Percentiles rank a stretch among this genome's conserved stretches.
phyloP scores from a whole-genome alignment of 768 basidiomycete genomes.

The Cantharellus anzutake region DNA sequence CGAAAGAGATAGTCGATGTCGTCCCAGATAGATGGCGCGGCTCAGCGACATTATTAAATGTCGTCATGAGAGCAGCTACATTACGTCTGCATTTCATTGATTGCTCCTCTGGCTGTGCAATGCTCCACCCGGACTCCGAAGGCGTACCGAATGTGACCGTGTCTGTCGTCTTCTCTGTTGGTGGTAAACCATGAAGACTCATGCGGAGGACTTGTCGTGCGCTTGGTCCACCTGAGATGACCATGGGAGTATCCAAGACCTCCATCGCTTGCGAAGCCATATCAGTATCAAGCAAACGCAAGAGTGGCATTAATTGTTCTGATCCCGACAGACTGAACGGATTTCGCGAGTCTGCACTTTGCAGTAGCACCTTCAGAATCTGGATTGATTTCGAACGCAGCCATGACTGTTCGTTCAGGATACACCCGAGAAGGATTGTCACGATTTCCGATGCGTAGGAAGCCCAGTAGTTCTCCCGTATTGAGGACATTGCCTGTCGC shows the following conservation, averaged over 20 bases:
- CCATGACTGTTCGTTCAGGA: conserved; percentile 70
- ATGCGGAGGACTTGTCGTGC: conserved; percentile 80
- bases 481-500: conserved; percentile 65
- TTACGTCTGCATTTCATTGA: conserved; percentile 53
- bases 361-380: conserved; percentile 74
- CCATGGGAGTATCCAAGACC: conserved; percentile 82
- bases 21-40: conserved; percentile 31
- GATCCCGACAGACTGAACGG: conserved; percentile 59
- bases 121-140: conserved; percentile 71
- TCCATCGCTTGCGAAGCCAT: conserved; percentile 72
- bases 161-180: conserved; percentile 28
- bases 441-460: conserved; percentile 58
- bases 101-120: conserved; percentile 44
- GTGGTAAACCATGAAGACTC: conserved; percentile 50
- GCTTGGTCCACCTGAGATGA: conserved; percentile 39
- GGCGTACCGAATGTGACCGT: conserved; percentile 69
- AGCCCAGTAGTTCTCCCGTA: conserved; percentile 45
- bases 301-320: conserved; percentile 77
- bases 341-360: conserved; percentile 60
- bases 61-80: conserved; percentile 70
- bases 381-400: conserved; percentile 68
- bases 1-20: conserved; percentile 25
- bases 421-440: conserved; percentile 68
- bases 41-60: conserved; percentile 35
- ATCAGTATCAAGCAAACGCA: conserved; percentile 76